Evolutionary conservation across 192 early-diverging fungal species (phyloP).

Genomic region (Backusella luteola): DNA sequence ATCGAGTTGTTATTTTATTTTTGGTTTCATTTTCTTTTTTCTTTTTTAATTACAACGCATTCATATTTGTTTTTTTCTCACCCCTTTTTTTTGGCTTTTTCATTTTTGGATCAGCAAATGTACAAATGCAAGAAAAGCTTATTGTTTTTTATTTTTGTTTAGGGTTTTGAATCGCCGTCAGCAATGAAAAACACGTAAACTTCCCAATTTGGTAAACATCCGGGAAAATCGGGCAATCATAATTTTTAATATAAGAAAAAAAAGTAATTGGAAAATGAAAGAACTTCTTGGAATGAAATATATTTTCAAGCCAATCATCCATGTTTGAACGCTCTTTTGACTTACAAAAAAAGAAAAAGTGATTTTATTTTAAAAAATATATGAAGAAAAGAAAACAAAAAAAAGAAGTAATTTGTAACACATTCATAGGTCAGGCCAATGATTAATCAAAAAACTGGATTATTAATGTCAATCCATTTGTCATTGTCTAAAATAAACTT

Average conservation of each 20-base stretch:
- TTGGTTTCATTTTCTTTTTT: neutral
- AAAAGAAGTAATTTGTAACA: neutral
- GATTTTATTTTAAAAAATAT: neutral
- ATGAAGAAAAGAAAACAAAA: neutral
- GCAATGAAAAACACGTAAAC: neutral
- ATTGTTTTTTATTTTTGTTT: neutral
- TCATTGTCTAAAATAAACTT: conserved; percentile 1
- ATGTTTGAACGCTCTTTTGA: neutral
- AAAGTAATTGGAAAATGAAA: neutral
- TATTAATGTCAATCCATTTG: neutral
- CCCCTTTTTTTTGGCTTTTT: neutral
- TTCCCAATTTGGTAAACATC: neutral
- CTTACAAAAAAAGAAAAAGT: neutral
- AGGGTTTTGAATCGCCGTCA: neutral
- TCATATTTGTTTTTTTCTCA: neutral
- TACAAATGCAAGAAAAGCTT: neutral
- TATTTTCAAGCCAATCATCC: neutral
- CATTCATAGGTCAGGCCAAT: neutral
- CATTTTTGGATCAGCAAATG: neutral
- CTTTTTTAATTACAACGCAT: neutral
- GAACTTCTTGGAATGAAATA: neutral
- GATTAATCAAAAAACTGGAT: neutral
- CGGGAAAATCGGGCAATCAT: neutral
- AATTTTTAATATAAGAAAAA: neutral
- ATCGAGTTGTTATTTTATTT: neutral